phyloP scores from a whole-genome alignment of 192 early-diverging fungal genomes.

The Chytriomyces hyalinus region DNA sequence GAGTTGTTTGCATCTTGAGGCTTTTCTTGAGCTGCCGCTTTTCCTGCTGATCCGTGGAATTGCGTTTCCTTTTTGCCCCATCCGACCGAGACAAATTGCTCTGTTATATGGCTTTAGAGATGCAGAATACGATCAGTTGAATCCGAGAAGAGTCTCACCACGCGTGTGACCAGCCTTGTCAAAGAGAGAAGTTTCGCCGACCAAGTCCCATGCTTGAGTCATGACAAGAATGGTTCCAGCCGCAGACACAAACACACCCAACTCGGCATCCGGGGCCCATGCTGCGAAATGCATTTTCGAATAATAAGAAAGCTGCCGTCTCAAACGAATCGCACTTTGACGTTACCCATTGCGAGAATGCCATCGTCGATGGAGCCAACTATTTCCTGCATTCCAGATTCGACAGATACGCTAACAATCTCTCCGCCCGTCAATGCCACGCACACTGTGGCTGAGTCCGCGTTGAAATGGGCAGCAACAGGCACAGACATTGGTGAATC shows the following conservation, averaged over 20 bases:
- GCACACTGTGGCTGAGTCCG: conserved; percentile 58
- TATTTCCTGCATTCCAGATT: conserved; percentile 44
- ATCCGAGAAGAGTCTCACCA: neutral
- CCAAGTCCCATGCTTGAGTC: conserved; percentile 92
- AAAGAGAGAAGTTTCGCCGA: conserved; percentile 76
- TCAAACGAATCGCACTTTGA: conserved; percentile 80
- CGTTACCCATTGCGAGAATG: conserved; percentile 61
- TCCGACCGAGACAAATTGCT: conserved; percentile 78
- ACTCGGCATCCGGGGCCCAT: conserved; percentile 41
- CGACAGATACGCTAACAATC: conserved; percentile 43
- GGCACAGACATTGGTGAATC: neutral
- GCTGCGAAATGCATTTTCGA: conserved; percentile 33
- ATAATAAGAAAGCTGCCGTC: conserved; percentile 77
- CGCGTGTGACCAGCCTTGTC: neutral
- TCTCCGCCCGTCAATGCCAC: conserved; percentile 54
- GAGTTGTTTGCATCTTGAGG: conserved; percentile 41
- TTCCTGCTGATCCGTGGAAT: conserved; percentile 91
- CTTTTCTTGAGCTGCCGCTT: conserved; percentile 66
- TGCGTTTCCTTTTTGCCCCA: conserved; percentile 98
- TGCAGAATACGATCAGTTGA: neutral
- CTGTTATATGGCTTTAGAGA: conserved; percentile 35
- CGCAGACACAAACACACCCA: conserved; percentile 43
- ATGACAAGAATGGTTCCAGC: conserved; percentile 76
- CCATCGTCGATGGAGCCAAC: conserved; percentile 80
- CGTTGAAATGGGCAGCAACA: conserved; percentile 42